Conservation (phyloP, 495 filamentous ascomycete genomes). For the Trichoderma reesei region DNA sequence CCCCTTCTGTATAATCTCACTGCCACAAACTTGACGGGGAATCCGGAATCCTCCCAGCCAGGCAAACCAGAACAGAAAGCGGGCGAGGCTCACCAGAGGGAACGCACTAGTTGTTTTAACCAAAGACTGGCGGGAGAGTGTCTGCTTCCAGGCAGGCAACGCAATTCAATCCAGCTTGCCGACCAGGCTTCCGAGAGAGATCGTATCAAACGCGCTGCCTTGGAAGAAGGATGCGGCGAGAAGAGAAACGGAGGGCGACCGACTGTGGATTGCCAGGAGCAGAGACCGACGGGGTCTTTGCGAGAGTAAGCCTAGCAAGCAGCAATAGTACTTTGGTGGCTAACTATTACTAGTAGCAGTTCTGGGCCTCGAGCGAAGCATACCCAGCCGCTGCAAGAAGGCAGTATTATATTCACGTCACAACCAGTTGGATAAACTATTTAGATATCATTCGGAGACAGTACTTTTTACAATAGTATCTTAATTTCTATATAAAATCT, state of each 20-base stretch:
- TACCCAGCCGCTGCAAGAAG: no score
- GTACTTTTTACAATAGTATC: no score
- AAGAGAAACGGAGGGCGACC: background rate
- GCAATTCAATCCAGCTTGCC: constrained; percentile 1
- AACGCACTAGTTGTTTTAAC: constrained; percentile 6
- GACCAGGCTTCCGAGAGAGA: background rate
- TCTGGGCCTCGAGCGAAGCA: no score
- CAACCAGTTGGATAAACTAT: no score
- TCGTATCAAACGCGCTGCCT: background rate
- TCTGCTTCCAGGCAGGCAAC: constrained; percentile 7
- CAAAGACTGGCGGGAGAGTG: background rate
- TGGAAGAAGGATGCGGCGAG: background rate
- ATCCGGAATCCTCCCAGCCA: background rate
- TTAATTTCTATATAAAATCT: no score
- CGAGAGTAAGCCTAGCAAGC: no score
- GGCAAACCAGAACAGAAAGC: background rate
- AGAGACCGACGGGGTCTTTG: background rate
- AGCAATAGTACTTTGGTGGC: no score
- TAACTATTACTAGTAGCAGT: background rate
- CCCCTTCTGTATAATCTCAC: no score
- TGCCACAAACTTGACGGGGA: no score
- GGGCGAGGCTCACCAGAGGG: background rate
- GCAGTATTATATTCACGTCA: no score
- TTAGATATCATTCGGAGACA: no score
- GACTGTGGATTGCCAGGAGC: background rate